Conservation (phyloP, 139 green algal species). For the Micractinium sp. region DNA sequence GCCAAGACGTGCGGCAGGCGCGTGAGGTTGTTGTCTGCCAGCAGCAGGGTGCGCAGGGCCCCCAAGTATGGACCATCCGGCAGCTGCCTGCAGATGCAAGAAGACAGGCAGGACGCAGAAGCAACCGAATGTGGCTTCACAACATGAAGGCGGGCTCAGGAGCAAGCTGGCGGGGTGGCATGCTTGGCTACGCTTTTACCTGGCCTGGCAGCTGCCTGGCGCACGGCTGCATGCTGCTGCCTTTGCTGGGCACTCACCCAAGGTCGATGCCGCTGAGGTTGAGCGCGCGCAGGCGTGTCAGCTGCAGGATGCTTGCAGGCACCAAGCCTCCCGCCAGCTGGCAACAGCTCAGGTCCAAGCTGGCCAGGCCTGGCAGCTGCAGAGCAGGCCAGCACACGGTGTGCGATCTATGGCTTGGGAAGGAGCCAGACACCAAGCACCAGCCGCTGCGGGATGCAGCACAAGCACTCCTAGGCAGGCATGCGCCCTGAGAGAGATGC, state of each 20-base stretch:
- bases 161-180: no score
- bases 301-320: neutral
- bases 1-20: neutral
- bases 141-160: neutral
- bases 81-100: neutral
- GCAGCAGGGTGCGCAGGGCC: neutral
- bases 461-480: no score
- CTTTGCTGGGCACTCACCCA: neutral
- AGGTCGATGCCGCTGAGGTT: neutral
- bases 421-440: no score
- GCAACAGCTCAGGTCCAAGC: neutral
- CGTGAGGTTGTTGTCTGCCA: neutral
- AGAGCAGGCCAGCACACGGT: neutral
- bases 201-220: no score
- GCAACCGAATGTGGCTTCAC: neutral
- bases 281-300: neutral
- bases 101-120: neutral
- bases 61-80: neutral
- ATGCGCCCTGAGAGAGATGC: no score
- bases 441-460: no score
- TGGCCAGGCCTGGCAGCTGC: neutral
- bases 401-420: no score
- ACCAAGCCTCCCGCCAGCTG: neutral
- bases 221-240: no score
- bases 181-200: neutral